phyloP scores from a whole-genome alignment of 306 rosid genomes.

The Vicia faba region DNA sequence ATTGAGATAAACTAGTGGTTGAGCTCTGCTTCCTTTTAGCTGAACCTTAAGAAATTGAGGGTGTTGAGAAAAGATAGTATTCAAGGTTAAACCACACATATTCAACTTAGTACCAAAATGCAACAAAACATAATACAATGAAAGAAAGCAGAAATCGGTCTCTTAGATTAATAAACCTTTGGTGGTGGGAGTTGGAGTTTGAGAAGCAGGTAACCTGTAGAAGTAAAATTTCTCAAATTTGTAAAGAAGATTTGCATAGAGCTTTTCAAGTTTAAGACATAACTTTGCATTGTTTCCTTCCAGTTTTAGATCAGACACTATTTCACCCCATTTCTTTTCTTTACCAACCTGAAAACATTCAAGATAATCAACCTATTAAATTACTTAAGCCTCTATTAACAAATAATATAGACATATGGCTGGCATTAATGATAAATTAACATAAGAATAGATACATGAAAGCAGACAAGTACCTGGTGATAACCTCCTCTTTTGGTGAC shows the following conservation, averaged over 20 bases:
- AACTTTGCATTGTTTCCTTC: conserved; percentile 37
- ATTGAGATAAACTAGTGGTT: conserved; percentile 5
- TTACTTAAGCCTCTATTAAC: too few relatives aligned
- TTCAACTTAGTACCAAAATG: conserved; percentile 23
- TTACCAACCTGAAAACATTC: conserved; percentile 40
- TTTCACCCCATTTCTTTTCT: conserved; percentile 52
- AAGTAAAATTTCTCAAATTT: conserved; percentile 46
- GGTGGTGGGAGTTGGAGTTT: conserved; percentile 13
- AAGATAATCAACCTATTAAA: background rate
- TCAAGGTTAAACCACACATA: conserved; percentile 8
- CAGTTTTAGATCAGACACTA: conserved; percentile 44
- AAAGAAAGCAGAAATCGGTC: background rate
- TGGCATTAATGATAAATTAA: too few relatives aligned
- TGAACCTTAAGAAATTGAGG: conserved; percentile 8
- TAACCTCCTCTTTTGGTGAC: conserved; percentile 55
- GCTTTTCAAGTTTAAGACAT: conserved; percentile 44
- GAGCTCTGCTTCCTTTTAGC: conserved; percentile 32
- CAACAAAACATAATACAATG: conserved; percentile 13
- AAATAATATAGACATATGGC: too few relatives aligned
- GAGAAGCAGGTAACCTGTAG: conserved; percentile 36
- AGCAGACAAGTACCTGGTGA: conserved; percentile 37
- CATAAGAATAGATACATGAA: too few relatives aligned
- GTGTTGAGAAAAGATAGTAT: background rate
- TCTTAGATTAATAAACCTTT: conserved; percentile 32
- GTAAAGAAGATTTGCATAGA: conserved; percentile 43